A percentile compares a stretch with the other conserved stretches of the same genome.
Conservation (phyloP, 345 rosid species). For the Aurinia saxatilis region DNA sequence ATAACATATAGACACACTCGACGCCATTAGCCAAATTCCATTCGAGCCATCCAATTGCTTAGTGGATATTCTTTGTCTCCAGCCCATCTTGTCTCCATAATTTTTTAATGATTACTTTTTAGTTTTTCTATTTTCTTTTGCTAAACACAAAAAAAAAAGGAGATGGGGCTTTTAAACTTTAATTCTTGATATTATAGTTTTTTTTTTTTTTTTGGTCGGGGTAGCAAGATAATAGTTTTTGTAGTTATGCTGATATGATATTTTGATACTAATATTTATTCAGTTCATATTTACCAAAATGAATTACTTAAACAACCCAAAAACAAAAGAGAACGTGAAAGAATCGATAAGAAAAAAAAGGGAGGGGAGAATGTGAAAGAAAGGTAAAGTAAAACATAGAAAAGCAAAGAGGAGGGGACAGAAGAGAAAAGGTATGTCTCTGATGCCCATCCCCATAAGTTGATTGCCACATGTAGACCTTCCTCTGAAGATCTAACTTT, state of each 20-base stretch:
- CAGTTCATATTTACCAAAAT: not conserved
- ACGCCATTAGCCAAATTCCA: constrained; percentile 28
- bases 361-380: constrained; percentile 8
- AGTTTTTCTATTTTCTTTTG: not conserved
- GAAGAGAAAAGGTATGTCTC: constrained; percentile 28
- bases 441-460: constrained; percentile 21
- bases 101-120: constrained; percentile 9
- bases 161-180: not conserved
- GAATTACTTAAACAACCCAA: not conserved
- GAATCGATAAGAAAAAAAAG: not conserved
- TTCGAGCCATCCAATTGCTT: constrained; percentile 23
- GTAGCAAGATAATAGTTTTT: not conserved
- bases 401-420: constrained; percentile 27
- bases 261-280: not conserved
- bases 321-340: not conserved
- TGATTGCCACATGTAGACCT: constrained; percentile 23
- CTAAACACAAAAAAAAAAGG: not conserved
- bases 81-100: constrained; percentile 29
- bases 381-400: constrained; percentile 15
- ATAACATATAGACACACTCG: constrained; percentile 21
- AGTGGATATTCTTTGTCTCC: constrained; percentile 31
- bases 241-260: not conserved
- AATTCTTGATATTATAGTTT: not conserved
- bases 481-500: constrained; percentile 16
- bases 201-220: not conserved